These are phyloP conservation scores for Trichophyton mentagrophytes DNA, from an alignment of 2,329 filamentous ascomycete genomes.

Conservation along the genomic window DNA sequence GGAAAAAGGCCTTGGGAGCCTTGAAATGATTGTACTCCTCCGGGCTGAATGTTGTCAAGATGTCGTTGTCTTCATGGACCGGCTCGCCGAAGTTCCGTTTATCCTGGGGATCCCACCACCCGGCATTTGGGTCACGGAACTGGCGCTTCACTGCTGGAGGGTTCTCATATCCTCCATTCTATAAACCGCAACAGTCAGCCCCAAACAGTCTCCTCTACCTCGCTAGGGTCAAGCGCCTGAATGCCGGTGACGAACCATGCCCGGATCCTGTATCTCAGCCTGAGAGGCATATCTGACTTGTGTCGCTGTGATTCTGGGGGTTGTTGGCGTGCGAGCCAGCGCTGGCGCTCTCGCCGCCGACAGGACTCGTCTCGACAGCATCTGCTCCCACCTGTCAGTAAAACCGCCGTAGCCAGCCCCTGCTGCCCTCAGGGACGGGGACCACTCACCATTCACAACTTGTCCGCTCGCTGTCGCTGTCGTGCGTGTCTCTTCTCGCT, in stretches of 20 bases:
- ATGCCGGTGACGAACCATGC: constrained; percentile 25
- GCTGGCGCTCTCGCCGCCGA: constrained; percentile 28
- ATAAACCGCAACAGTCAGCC: constrained; percentile 1
- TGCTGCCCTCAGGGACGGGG: too few species aligned
- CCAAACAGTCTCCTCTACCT: not conserved
- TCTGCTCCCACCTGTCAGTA: constrained; percentile 16
- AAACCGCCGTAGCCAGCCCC: not conserved
- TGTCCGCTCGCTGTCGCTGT: not conserved
- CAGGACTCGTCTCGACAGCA: constrained; percentile 35
- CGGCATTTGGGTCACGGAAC: constrained; percentile 80
- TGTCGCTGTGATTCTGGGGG: constrained; percentile 22
- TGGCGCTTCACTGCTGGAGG: constrained; percentile 62
- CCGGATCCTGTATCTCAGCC: constrained; percentile 30
- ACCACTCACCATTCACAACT: not conserved
- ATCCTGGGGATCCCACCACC: constrained; percentile 98
- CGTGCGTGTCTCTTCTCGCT: not conserved
- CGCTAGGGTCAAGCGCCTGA: not conserved
- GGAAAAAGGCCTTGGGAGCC: constrained; percentile 54
- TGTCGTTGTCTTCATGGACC: constrained; percentile 91
- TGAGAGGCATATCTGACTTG: constrained; percentile 28
- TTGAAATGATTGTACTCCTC: constrained; percentile 79
- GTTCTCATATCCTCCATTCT: constrained; percentile 39
- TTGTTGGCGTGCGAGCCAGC: constrained; percentile 21
- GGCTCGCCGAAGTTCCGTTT: constrained; percentile 94
- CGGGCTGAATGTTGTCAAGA: constrained; percentile 76